Percentiles rank a stretch among this genome's conserved stretches.
Evolutionary conservation across 1,284 basidiomycete genomes (phyloP).

Genomic region (Marasmius oreades): DNA sequence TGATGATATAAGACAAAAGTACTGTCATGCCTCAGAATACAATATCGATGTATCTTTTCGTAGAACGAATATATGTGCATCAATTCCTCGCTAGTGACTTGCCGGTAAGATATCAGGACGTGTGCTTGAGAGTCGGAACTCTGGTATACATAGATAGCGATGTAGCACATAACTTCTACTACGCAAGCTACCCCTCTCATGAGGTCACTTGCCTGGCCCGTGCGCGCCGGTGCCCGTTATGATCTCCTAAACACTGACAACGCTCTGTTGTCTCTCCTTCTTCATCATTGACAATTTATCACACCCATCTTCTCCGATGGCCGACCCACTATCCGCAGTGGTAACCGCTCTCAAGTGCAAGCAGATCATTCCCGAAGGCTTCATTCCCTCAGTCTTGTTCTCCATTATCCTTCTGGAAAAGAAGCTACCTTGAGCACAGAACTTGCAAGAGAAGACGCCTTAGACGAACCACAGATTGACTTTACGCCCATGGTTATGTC

Average conservation of each 20-base stretch:
- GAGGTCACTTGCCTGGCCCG: too few relatives aligned
- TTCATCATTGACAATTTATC: too few relatives aligned
- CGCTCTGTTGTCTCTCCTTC: too few relatives aligned
- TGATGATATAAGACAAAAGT: background rate
- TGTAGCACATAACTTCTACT: too few relatives aligned
- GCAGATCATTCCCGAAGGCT: constrained; percentile 51
- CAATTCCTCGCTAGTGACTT: too few relatives aligned
- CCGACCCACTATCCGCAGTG: constrained; percentile 40
- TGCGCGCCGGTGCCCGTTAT: too few relatives aligned
- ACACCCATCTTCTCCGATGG: background rate
- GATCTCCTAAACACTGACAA: too few relatives aligned
- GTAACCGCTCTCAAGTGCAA: constrained; percentile 35
- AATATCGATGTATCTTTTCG: background rate
- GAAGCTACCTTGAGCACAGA: constrained; percentile 50
- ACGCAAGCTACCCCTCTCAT: too few relatives aligned
- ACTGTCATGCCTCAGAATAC: background rate
- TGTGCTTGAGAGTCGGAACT: too few relatives aligned
- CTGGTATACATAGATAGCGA: too few relatives aligned
- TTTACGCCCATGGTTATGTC: constrained; percentile 43
- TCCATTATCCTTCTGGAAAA: constrained; percentile 48
- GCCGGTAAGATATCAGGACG: too few relatives aligned
- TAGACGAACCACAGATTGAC: constrained; percentile 49
- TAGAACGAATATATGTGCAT: background rate
- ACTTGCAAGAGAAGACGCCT: constrained; percentile 42
- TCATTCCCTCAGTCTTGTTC: constrained; percentile 51